A percentile compares a stretch with the other conserved stretches of the same genome.
phyloP scores from a whole-genome alignment of 2,329 filamentous ascomycete species.

The Davidsoniella australis region DNA sequence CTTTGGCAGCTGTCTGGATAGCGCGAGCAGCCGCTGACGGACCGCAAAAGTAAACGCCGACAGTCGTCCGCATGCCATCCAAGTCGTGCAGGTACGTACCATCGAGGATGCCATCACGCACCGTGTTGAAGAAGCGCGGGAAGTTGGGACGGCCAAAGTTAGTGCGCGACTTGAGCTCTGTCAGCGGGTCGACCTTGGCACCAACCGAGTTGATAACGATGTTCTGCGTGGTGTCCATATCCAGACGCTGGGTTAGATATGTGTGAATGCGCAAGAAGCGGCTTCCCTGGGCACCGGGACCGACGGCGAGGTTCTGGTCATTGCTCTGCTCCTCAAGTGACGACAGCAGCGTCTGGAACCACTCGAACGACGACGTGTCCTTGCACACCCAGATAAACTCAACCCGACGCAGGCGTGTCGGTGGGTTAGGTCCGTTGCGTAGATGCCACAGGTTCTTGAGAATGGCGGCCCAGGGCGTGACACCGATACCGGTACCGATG shows the following conservation, averaged over 20 bases:
- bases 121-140: conserved; percentile 55
- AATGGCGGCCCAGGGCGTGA: conserved; percentile 74
- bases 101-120: conserved; percentile 77
- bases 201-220: conserved; percentile 94
- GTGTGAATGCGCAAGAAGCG: conserved; percentile 97
- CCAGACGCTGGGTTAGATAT: conserved; percentile 85
- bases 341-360: conserved; percentile 89
- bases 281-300: conserved; percentile 47
- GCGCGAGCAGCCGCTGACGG: conserved; percentile 64
- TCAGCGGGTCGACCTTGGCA: conserved; percentile 72
- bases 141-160: conserved; percentile 96
- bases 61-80: conserved; percentile 61
- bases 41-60: conserved; percentile 97
- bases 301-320: conserved; percentile 38
- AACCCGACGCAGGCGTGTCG: conserved; percentile 74
- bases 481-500: conserved; percentile 73
- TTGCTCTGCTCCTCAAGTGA: conserved; percentile 77
- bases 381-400: conserved; percentile 99
- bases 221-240: conserved; percentile 84
- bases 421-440: conserved; percentile 76
- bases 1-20: conserved; percentile 67
- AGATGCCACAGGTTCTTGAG: conserved; percentile 98
- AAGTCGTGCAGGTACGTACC: conserved; percentile 71
- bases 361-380: conserved; percentile 90
- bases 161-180: conserved; percentile 74